Conservation (phyloP, 1,284 basidiomycete genomes). For the Entoloma clypeatum region DNA sequence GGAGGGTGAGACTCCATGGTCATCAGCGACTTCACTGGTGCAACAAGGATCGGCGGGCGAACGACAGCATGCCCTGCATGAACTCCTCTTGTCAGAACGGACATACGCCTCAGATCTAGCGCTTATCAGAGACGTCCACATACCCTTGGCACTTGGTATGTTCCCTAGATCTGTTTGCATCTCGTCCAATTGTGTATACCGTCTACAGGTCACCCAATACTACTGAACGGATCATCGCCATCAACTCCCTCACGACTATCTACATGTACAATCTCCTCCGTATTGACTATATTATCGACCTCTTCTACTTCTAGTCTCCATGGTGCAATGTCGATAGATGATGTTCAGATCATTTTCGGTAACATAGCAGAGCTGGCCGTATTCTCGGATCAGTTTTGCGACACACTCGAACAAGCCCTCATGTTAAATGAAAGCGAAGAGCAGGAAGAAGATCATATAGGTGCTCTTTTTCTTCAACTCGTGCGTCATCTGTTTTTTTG, state of each 20-base stretch:
- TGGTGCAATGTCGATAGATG: slow-evolving; percentile 69
- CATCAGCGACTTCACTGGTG: slow-evolving; percentile 15
- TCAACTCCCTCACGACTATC: slow-evolving; percentile 28
- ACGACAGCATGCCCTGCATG: slow-evolving; percentile 79
- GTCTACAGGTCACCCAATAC: slow-evolving; percentile 44
- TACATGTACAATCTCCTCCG: slow-evolving; percentile 37
- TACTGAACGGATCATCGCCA: slow-evolving; percentile 30
- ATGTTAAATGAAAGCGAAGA: slow-evolving; percentile 50
- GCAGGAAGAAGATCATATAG: slow-evolving; percentile 69
- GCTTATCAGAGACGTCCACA: slow-evolving; percentile 80
- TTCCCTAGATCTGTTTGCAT: slow-evolving; percentile 14
- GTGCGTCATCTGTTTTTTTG: slow-evolving; percentile 47
- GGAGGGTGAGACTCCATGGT: slow-evolving; percentile 19
- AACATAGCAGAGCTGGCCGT: slow-evolving; percentile 75
- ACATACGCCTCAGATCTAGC: slow-evolving; percentile 87
- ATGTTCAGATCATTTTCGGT: slow-evolving; percentile 73
- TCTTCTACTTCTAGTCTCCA: slow-evolving; percentile 41
- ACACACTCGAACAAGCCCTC: slow-evolving; percentile 55
- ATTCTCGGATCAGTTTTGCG: slow-evolving; percentile 66
- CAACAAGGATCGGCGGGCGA: slow-evolving; percentile 46
- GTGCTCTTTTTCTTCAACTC: slow-evolving; percentile 69
- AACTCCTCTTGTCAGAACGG: slow-evolving; percentile 81
- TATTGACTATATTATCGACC: slow-evolving; percentile 49
- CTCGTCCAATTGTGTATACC: background rate
- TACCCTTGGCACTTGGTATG: slow-evolving; percentile 70